Evolutionary conservation across 2,329 filamentous ascomycete species (phyloP).

Genomic region (Zymoseptoria tritici): DNA sequence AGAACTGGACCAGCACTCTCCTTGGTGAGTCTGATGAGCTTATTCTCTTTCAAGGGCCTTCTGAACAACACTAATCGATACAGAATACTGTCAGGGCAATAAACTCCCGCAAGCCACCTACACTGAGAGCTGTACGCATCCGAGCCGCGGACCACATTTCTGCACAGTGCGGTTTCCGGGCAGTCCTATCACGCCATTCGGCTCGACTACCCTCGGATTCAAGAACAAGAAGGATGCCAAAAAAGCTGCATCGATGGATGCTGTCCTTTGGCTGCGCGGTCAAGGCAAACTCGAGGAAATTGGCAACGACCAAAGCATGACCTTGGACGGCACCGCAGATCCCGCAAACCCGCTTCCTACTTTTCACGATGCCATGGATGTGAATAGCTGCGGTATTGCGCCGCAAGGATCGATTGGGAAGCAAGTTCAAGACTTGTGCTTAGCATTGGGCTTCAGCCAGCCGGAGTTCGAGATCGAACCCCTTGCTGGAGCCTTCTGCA

Average conservation of each 20-base stretch:
- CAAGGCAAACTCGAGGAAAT: slow-evolving; percentile 20
- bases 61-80: slow-evolving; percentile 6
- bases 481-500: slow-evolving; percentile 26
- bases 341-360: slow-evolving; percentile 2
- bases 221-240: slow-evolving; percentile 37
- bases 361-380: slow-evolving; percentile 1
- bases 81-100: slow-evolving; percentile 23
- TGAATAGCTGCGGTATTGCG: slow-evolving; percentile 3
- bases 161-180: slow-evolving; percentile 15
- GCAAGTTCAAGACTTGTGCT: slow-evolving; percentile 17
- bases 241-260: slow-evolving; percentile 34
- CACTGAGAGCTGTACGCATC: slow-evolving; percentile 30
- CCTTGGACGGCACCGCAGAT: neutral
- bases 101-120: slow-evolving; percentile 28
- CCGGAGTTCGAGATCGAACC: slow-evolving; percentile 17
- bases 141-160: slow-evolving; percentile 8
- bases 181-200: slow-evolving; percentile 28
- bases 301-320: neutral
- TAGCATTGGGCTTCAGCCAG: slow-evolving; percentile 18
- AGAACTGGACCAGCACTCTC: slow-evolving; percentile 35
- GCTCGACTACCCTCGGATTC: slow-evolving; percentile 29
- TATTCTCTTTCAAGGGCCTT: neutral
- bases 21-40: slow-evolving; percentile 14
- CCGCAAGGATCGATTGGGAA: slow-evolving; percentile 4
- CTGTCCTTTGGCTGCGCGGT: slow-evolving; percentile 35